phyloP scores from a whole-genome alignment of 2,329 filamentous ascomycete genomes.

The Colletotrichum aenigma region DNA sequence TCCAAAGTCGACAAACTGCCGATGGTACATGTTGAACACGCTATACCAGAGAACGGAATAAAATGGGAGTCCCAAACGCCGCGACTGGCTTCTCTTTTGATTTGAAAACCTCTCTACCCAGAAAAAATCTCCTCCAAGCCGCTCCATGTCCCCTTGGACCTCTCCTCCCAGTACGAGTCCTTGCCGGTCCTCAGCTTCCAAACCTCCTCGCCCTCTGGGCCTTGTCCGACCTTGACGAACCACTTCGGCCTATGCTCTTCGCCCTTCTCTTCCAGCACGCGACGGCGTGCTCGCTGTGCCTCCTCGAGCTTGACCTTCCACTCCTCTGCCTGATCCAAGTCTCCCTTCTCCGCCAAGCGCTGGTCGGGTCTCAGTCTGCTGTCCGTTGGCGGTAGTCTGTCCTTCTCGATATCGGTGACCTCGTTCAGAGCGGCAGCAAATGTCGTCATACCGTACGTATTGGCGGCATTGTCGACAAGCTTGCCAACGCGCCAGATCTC shows the following conservation, averaged over 20 bases:
- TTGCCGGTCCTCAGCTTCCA: conserved; percentile 81
- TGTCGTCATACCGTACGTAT: conserved; percentile 84
- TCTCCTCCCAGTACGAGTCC: conserved; percentile 93
- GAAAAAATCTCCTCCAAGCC: conserved; percentile 57
- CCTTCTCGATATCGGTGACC: conserved; percentile 78
- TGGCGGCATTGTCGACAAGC: conserved; percentile 78
- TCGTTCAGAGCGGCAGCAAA: conserved; percentile 91
- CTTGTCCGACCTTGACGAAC: conserved; percentile 76
- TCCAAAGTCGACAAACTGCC: neutral
- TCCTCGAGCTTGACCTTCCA: conserved; percentile 87
- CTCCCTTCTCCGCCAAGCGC: conserved; percentile 79
- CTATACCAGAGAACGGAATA: neutral
- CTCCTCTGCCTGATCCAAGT: conserved; percentile 81
- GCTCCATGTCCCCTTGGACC: conserved; percentile 70
- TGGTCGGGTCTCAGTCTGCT: conserved; percentile 86
- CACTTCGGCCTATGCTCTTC: conserved; percentile 78
- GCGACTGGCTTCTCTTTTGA: neutral
- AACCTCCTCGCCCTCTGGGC: conserved; percentile 65
- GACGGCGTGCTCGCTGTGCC: conserved; percentile 76
- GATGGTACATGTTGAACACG: neutral
- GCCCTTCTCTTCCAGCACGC: conserved; percentile 76
- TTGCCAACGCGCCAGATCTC: conserved; percentile 81
- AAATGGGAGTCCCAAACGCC: neutral
- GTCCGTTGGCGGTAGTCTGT: conserved; percentile 80
- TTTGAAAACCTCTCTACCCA: neutral